Evolutionary conservation across 2,329 filamentous ascomycete species (phyloP).

Genomic region (Aspergillus fischeri): DNA sequence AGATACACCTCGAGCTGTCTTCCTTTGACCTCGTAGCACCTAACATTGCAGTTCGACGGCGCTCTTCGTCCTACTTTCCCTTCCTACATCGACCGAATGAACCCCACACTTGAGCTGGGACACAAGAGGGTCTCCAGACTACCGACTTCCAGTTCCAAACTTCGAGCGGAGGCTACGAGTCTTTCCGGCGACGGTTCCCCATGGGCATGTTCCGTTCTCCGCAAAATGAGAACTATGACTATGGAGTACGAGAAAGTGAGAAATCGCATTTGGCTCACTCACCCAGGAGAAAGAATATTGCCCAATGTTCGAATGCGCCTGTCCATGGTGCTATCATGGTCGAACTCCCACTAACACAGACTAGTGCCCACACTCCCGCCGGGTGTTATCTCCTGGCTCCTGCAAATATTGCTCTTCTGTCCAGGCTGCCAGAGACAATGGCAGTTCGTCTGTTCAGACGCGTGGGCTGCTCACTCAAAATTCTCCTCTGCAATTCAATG

Average conservation of each 20-base stretch:
- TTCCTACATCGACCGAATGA: not conserved
- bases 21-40: not conserved
- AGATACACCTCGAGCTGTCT: slow-evolving; percentile 3
- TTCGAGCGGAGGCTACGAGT: not conserved
- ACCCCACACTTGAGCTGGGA: not conserved
- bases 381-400: not conserved
- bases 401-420: not conserved
- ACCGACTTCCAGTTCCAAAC: not conserved
- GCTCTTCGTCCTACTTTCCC: not conserved
- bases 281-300: not conserved
- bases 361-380: not conserved
- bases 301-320: not conserved
- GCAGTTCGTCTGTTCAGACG: no score
- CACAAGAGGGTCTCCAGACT: not conserved
- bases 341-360: not conserved
- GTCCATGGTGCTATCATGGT: not conserved
- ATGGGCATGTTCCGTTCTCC: not conserved
- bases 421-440: no score
- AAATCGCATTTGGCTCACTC: not conserved
- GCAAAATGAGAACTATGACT: not conserved
- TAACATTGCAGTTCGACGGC: not conserved
- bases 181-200: not conserved
- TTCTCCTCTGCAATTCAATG: no score
- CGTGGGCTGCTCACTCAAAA: no score
- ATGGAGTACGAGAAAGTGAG: not conserved